Percentiles rank a stretch among this genome's conserved stretches.
Evolutionary conservation across 371 early-diverging fungal genomes (phyloP).

Genomic region (Mucor plumbeus): DNA sequence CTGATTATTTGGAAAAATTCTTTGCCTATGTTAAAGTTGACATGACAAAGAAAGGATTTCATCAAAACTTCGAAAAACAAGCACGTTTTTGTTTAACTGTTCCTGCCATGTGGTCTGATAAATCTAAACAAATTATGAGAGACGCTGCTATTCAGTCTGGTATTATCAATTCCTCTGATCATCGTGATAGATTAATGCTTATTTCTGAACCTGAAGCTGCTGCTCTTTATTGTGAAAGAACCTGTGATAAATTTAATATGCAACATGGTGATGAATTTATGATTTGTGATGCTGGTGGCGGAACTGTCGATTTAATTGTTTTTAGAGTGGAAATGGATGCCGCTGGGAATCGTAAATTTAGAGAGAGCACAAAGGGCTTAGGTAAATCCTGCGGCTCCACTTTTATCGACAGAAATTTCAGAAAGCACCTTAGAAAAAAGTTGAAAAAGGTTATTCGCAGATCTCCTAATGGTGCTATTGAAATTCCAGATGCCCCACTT

Average conservation of each 20-base stretch:
- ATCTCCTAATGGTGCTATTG: slow-evolving; percentile 19
- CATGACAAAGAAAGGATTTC: slow-evolving; percentile 53
- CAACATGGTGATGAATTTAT: slow-evolving; percentile 63
- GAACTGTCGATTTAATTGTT: slow-evolving; percentile 66
- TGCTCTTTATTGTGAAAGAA: slow-evolving; percentile 64
- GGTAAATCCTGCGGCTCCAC: slow-evolving; percentile 64
- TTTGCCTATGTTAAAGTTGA: slow-evolving; percentile 53
- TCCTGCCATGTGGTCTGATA: slow-evolving; percentile 69
- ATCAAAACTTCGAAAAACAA: slow-evolving; percentile 37
- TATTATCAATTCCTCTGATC: slow-evolving; percentile 52
- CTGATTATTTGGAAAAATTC: slow-evolving; percentile 58
- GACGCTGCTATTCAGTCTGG: slow-evolving; percentile 59
- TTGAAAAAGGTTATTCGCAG: slow-evolving; percentile 40
- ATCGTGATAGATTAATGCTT: slow-evolving; percentile 57
- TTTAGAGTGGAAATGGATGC: slow-evolving; percentile 45
- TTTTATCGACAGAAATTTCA: slow-evolving; percentile 60
- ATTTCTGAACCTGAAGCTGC: slow-evolving; percentile 70
- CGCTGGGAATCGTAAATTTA: slow-evolving; percentile 43
- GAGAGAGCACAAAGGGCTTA: slow-evolving; percentile 60
- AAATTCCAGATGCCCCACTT: slow-evolving; percentile 43
- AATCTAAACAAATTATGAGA: slow-evolving; percentile 65
- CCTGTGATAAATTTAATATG: slow-evolving; percentile 63
- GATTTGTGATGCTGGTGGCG: slow-evolving; percentile 68
- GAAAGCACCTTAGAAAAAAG: slow-evolving; percentile 55
- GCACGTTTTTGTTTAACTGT: slow-evolving; percentile 55